Percentiles rank a stretch among this genome's conserved stretches.
Conservation (phyloP, 352 stramenopile genomes). For the Plasmopara muralis region DNA sequence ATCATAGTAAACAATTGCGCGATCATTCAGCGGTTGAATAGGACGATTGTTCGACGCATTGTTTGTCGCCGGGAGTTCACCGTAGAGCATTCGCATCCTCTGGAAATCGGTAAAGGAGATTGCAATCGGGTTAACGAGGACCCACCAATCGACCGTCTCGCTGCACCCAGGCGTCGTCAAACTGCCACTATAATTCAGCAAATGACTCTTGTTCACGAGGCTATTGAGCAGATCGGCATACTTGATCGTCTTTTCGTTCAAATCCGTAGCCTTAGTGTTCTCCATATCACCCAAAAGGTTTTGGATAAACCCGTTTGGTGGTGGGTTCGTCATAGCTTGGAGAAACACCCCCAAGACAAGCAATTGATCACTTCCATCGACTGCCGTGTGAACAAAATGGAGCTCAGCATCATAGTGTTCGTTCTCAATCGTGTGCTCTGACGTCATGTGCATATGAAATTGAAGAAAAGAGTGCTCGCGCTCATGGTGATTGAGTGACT, state of each 20-base stretch:
- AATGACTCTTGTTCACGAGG: not conserved
- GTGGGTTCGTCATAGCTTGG: not conserved
- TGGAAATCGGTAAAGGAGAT: conserved; percentile 1
- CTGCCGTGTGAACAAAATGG: conserved; percentile 2
- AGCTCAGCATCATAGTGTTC: conserved; percentile 3
- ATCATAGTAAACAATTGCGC: conserved; percentile 1
- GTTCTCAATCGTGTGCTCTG: conserved; percentile 1
- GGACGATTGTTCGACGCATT: conserved; percentile 1
- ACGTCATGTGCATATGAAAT: conserved; percentile 1
- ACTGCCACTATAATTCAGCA: conserved; percentile 2
- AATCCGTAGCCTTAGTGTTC: not conserved
- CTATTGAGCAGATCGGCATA: not conserved
- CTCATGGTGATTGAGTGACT: not conserved
- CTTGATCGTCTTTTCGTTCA: not conserved
- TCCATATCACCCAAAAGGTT: conserved; percentile 1
- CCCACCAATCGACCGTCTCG: conserved; percentile 2
- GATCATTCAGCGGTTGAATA: conserved; percentile 1
- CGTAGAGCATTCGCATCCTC: not conserved
- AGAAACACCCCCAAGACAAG: conserved; percentile 1
- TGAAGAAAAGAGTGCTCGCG: not conserved
- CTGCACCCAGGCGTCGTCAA: conserved; percentile 1
- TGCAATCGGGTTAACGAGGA: not conserved
- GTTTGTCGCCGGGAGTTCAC: not conserved
- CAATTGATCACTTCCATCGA: not conserved
- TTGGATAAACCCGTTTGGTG: not conserved